These are phyloP conservation scores for Scheffersomyces parashehatae DNA, from an alignment of 1,139 yeast species.

Conservation along the genomic window DNA sequence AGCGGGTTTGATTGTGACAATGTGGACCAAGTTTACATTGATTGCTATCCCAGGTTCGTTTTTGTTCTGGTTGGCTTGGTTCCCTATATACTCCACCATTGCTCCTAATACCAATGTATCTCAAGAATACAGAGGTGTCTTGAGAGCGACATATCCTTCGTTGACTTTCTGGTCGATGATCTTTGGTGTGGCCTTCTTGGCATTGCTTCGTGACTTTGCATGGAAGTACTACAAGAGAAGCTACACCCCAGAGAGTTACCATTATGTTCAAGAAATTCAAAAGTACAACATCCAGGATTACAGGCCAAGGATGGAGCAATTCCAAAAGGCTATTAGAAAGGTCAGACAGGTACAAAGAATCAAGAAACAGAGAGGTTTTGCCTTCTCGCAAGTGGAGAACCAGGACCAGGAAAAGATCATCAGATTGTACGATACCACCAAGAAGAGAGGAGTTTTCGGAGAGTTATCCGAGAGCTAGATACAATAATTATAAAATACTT, in stretches of 20 bases:
- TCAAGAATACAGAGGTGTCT: conserved; percentile 78
- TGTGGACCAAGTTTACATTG: conserved; percentile 94
- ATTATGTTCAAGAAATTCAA: conserved; percentile 94
- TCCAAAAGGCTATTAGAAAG: conserved; percentile 94
- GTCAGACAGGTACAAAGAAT: conserved; percentile 98
- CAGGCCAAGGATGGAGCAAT: conserved; percentile 93
- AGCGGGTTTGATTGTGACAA: conserved; percentile 86
- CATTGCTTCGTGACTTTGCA: conserved; percentile 81
- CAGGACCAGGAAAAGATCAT: conserved; percentile 89
- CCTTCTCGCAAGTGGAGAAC: conserved; percentile 94
- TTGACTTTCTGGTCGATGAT: conserved; percentile 83
- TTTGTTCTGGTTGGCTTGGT: conserved; percentile 76
- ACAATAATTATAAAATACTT: not conserved
- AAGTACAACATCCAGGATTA: conserved; percentile 92
- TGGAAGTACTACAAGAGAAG: conserved; percentile 96
- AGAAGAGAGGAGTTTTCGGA: conserved; percentile 55
- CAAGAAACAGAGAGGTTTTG: conserved; percentile 98
- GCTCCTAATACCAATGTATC: conserved; percentile 88
- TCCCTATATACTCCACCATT: conserved; percentile 82
- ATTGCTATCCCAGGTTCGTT: conserved; percentile 96
- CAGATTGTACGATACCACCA: conserved; percentile 92
- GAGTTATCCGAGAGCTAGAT: conserved; percentile 32
- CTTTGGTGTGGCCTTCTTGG: conserved; percentile 71
- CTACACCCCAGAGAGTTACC: conserved; percentile 89
- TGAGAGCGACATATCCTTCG: conserved; percentile 74